Base-by-base conservation (phyloP, 345 rosid species). In the Eucalyptus pumila region DNA sequence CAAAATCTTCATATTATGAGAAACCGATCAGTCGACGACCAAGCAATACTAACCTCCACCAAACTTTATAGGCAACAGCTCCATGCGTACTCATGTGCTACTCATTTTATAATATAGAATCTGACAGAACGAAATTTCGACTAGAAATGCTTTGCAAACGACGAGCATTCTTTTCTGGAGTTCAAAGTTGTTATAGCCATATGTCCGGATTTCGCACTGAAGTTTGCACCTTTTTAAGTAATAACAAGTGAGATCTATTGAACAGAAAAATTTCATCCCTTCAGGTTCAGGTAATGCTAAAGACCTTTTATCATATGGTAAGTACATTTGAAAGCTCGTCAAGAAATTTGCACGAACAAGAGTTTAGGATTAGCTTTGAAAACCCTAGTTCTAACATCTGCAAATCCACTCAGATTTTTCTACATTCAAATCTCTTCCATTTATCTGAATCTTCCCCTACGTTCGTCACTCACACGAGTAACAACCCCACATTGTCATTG, bases 1-100 rank as follows among this genome's bases (percentile, higher is more conserved):
- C 94, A 87, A 97, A 97, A 10, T 90, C 97, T 96, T 89, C 90
- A 88, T 14, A 56, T 40, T 24, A 47, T 19, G 30, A 42, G 44
- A 24, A 52, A 34, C 21, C 37, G 15, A 32, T 26, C 6, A 27
- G 76, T 30, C 10, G 23, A 62, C n/a, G 10, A 42, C 85, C 3
- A 37, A 76, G 47, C 30, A 40, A 23, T 21, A 21, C 1, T 40
- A 37, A 34, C 14, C 83, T 40, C 83, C 83, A 76, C 83, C 27
- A 12, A 37, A 76, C 27, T 76, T 17, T 21, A 3, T 9, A 2
- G 83, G 47, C 45, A 40, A 37, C 24, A 76, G 83, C 47, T 76
- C 83, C 83, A 21, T 37, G 24, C 47, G 24, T 76, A 40, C 83
- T 76, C 15, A 21, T 37, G 27, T 76, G 47, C 83, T 69, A 76